Evolutionary conservation across 2,329 filamentous ascomycete genomes (phyloP), one percentile per base, ranked within the genome.

Genomic region (Rhinocladiella similis): DNA sequence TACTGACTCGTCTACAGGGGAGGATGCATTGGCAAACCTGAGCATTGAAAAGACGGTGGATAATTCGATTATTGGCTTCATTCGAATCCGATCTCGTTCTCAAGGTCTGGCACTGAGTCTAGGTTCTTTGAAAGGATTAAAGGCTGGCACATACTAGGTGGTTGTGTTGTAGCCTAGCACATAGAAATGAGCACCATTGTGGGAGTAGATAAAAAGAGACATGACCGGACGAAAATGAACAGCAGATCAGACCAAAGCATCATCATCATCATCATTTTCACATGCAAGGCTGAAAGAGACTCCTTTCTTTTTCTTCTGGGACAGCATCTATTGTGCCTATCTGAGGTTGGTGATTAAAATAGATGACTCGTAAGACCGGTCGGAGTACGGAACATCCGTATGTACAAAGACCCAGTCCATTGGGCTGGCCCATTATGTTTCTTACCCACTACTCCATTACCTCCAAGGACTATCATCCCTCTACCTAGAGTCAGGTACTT

Each of bases 21-120:
- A 99, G 89, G 94, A 99, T 77, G 94, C 94, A 58, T 79, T 99
- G 68, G 94, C 94, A 69, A 99, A 99, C 73, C 72, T 99, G 74
- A 97, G 92, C 72, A 97, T 99, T 68, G 94, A 99, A 76, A 93
- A 97, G 77, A 92, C 97, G 73, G 91, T 96, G 22, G 88, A 96
- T 68, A 94, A 94, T 20, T 91, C 91, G 5, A 93, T 99, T 62
- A 97, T 93, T 41, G 94, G 94, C 43, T 99, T 99, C 74, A 92
- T 99, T 62, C 87, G 94, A 72, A 99, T 99, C 83, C 87, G 94
- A 76, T 97, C 92, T 80, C 88, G 94, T 71, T 96, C 91, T 36
- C 94, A 99, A 77, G 94, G 94, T 47, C 80, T 99, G 69, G 94
- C 94, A 10, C 79, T 99, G 66, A 97, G 93, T 76, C 79, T 99